phyloP scores from a whole-genome alignment of 495 filamentous ascomycete species.

The Halenospora varia region DNA sequence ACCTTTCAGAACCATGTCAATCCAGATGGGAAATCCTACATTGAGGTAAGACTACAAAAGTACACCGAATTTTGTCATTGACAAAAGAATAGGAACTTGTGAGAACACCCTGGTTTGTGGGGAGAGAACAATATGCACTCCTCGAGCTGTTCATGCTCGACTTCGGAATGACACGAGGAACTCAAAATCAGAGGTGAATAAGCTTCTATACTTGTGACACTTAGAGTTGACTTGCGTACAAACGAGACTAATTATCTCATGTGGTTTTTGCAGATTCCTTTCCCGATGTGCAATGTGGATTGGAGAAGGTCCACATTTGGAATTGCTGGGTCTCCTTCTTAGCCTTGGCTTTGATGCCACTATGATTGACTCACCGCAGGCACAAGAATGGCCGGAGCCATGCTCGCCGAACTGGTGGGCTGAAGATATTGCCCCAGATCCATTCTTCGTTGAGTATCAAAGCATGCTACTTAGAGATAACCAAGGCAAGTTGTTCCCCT shows the following conservation, averaged over 20 bases:
- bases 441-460: conserved; percentile 11
- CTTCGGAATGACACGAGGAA: conserved; percentile 8
- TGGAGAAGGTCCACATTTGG: conserved; percentile 10
- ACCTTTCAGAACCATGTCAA: conserved; percentile 11
- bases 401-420: conserved; percentile 5
- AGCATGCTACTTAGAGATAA: conserved; percentile 4
- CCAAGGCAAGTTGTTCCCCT: conserved; percentile 11
- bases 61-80: background rate
- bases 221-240: too few relatives aligned
- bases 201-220: background rate
- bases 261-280: conserved; percentile 11
- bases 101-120: background rate
- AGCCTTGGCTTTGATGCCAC: conserved; percentile 7
- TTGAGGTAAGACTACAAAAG: conserved; percentile 11
- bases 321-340: conserved; percentile 10
- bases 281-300: conserved; percentile 7
- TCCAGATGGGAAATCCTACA: conserved; percentile 9
- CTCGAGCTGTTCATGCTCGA: conserved; percentile 11
- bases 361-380: conserved; percentile 2
- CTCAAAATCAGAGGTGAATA: background rate
- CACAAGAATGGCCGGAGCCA: conserved; percentile 8
- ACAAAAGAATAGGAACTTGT: conserved; percentile 9
- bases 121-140: conserved; percentile 4
- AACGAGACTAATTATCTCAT: too few relatives aligned
- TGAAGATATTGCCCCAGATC: background rate